phyloP scores from a whole-genome alignment of 345 rosid species.

The Acer yangbiense region DNA sequence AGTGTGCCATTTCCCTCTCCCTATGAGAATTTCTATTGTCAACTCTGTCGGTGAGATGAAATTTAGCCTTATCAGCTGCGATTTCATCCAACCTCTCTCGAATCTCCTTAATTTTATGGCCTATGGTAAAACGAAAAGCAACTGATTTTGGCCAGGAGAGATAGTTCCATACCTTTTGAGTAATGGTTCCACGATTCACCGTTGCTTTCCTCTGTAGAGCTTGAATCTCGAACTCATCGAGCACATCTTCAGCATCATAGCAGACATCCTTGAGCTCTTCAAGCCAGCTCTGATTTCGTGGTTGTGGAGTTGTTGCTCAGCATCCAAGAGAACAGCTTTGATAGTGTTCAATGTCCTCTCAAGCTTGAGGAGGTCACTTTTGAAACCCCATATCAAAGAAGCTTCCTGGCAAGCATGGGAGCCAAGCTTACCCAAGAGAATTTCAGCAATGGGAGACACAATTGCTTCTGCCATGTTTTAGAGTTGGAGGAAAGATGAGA shows the following conservation, averaged over 20 bases:
- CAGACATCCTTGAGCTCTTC: background rate
- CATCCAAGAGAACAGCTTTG: constrained; percentile 6
- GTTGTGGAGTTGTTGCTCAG: background rate
- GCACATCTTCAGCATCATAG: background rate
- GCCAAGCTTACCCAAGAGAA: background rate
- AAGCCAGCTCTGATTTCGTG: background rate
- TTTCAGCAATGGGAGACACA: background rate
- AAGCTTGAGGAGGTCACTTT: background rate
- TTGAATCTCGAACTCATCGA: background rate
- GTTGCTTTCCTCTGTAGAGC: background rate
- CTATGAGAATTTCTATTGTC: background rate
- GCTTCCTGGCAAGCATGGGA: background rate
- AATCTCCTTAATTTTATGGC: background rate
- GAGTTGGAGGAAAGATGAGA: too few relatives aligned
- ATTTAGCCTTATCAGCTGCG: background rate
- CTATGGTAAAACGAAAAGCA: background rate
- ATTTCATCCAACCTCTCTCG: background rate
- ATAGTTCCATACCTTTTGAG: background rate
- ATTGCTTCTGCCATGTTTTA: background rate
- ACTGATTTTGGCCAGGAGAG: background rate
- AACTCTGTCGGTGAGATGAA: background rate
- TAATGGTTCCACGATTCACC: background rate
- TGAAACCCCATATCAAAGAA: background rate
- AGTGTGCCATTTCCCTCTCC: constrained; percentile 8
- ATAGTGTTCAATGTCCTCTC: background rate